Evolutionary conservation across 139 green algal genomes (phyloP).

Genomic region (Chlorella sorokiniana): DNA sequence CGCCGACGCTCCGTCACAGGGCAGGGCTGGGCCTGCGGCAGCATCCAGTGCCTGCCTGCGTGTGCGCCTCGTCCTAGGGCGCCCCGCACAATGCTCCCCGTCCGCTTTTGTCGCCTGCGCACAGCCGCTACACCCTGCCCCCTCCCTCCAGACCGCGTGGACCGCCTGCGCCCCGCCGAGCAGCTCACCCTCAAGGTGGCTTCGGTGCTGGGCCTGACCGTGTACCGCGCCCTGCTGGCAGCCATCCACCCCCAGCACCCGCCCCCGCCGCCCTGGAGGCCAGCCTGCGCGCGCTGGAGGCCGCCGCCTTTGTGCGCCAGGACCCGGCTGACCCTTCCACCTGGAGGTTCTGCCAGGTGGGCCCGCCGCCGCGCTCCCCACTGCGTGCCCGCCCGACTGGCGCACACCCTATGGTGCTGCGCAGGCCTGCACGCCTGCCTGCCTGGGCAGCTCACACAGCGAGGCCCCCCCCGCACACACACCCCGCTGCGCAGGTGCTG

Average conservation of each 20-base stretch:
- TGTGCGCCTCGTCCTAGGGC: neutral
- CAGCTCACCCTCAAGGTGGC: constrained; percentile 77
- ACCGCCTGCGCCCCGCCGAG: constrained; percentile 64
- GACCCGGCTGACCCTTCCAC: constrained; percentile 19
- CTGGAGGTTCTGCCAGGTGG: constrained; percentile 56
- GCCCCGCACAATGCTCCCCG: neutral
- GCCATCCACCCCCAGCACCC: constrained; percentile 37
- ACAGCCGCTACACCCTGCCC: neutral
- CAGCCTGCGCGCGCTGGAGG: constrained; percentile 56
- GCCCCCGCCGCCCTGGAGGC: constrained; percentile 22
- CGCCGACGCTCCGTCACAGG: too few relatives aligned
- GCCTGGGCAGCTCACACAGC: too few relatives aligned
- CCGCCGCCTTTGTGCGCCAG: constrained; percentile 45
- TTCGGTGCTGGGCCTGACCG: constrained; percentile 68
- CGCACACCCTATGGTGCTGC: too few relatives aligned
- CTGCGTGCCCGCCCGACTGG: neutral
- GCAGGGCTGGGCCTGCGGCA: too few relatives aligned
- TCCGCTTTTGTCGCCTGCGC: too few relatives aligned
- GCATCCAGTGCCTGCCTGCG: too few relatives aligned
- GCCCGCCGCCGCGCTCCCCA: neutral
- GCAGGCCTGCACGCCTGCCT: neutral
- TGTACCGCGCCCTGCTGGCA: constrained; percentile 56
- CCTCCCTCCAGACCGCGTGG: constrained; percentile 56
- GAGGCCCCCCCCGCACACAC: too few relatives aligned
- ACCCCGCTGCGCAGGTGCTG: constrained; percentile 36